Evolutionary conservation across 2,329 filamentous ascomycete genomes (phyloP).

Genomic region (Niveomyces coronatus): DNA sequence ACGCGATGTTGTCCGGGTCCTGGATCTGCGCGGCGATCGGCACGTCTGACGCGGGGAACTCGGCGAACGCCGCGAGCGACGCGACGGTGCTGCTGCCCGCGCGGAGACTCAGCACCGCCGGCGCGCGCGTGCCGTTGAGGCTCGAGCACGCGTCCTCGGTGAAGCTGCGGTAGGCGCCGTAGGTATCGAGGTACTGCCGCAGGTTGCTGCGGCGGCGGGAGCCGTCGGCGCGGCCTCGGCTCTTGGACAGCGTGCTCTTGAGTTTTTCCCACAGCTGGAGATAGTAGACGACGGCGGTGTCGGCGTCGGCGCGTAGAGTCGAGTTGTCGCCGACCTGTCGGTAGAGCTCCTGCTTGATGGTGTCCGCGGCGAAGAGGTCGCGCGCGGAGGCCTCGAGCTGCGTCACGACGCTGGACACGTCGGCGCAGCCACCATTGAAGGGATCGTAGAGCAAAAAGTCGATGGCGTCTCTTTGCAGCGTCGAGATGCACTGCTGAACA

Average conservation of each 20-base stretch:
- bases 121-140: conserved; percentile 21
- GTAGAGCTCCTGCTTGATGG: conserved; percentile 18
- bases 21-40: conserved; percentile 24
- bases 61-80: conserved; percentile 20
- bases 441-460: conserved; percentile 25
- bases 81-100: conserved; percentile 21
- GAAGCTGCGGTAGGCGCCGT: conserved; percentile 20
- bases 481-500: conserved; percentile 19
- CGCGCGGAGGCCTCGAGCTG: conserved; percentile 19
- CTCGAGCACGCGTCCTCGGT: conserved; percentile 24
- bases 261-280: conserved; percentile 22
- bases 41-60: conserved; percentile 17
- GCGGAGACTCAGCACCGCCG: conserved; percentile 23
- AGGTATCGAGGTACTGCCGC: conserved; percentile 21
- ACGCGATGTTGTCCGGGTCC: conserved; percentile 22
- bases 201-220: conserved; percentile 17
- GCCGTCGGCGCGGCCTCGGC: conserved; percentile 6
- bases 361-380: conserved; percentile 19
- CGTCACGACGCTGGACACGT: conserved; percentile 24
- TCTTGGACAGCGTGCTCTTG: conserved; percentile 21
- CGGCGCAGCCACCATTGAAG: conserved; percentile 25
- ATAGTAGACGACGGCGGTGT: conserved; percentile 19
- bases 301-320: conserved; percentile 14
- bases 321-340: conserved; percentile 16
- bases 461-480: conserved; percentile 22